Conservation (phyloP, 2,329 filamentous ascomycete species). For the Pseudogymnoascus sp. region DNA sequence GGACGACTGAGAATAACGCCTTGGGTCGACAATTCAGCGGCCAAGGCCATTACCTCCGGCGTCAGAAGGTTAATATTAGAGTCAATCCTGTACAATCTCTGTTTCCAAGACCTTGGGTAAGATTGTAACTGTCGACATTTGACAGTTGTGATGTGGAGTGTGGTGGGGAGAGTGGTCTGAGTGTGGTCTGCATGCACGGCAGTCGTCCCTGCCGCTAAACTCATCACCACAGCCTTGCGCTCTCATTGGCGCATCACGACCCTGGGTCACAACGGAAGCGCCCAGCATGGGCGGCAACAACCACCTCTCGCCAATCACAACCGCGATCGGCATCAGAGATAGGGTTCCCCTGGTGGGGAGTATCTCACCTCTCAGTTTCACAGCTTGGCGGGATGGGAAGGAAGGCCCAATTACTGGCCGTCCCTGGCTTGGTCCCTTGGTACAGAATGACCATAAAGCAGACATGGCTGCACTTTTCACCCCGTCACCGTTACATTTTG, state of each 20-base stretch:
- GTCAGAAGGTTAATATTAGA: conserved; percentile 10
- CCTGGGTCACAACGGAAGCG: neutral
- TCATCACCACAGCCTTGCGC: neutral
- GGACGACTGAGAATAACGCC: neutral
- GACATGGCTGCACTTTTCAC: neutral
- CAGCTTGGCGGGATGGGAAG: neutral
- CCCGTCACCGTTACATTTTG: conserved; percentile 2
- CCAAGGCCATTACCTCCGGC: neutral
- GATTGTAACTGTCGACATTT: neutral
- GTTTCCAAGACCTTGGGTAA: conserved; percentile 1
- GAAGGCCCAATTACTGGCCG: conserved; percentile 4
- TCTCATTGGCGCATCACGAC: neutral
- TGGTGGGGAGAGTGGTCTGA: neutral
- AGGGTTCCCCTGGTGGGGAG: neutral
- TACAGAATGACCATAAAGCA: neutral
- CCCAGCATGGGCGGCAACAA: neutral
- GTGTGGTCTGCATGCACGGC: neutral
- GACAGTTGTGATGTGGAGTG: neutral
- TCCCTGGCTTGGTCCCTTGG: neutral
- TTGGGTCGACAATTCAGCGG: neutral
- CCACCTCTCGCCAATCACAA: neutral
- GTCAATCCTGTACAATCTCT: neutral
- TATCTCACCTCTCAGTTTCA: conserved; percentile 5
- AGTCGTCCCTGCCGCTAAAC: neutral
- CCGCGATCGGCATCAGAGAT: neutral